Percentiles rank a stretch among this genome's conserved stretches.
These are phyloP conservation scores for Mucor piriformis DNA, from an alignment of 371 early-diverging fungal genomes.

Conservation along the genomic window DNA sequence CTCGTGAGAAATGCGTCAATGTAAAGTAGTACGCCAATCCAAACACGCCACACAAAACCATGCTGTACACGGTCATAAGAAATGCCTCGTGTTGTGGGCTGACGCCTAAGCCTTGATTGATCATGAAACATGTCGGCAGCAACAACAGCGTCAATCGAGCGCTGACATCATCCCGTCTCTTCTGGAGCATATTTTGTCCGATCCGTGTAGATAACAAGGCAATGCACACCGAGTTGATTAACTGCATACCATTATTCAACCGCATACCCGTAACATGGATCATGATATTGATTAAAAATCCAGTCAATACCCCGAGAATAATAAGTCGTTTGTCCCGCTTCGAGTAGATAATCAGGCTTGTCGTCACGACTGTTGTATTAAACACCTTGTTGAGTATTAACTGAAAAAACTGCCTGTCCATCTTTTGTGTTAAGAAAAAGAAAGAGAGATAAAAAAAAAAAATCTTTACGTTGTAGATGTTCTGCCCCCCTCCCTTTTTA, in stretches of 20 bases:
- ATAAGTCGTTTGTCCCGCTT: background rate
- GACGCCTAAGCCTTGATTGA: conserved; percentile 20
- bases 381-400: background rate
- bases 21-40: background rate
- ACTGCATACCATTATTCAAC: too few relatives aligned
- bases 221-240: too few relatives aligned
- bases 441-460: background rate
- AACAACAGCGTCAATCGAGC: background rate
- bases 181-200: background rate
- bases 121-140: background rate
- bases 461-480: too few relatives aligned
- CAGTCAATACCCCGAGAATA: background rate
- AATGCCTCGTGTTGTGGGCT: background rate
- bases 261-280: too few relatives aligned
- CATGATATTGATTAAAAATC: background rate
- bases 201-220: too few relatives aligned
- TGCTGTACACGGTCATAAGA: background rate
- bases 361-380: background rate
- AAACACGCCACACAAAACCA: background rate
- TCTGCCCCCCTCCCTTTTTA: too few relatives aligned
- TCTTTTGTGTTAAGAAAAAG: background rate
- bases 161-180: background rate
- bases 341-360: background rate
- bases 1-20: background rate
- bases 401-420: background rate